Evolutionary conservation across 2,329 filamentous ascomycete species (phyloP).

Genomic region (Fusarium concolor): DNA sequence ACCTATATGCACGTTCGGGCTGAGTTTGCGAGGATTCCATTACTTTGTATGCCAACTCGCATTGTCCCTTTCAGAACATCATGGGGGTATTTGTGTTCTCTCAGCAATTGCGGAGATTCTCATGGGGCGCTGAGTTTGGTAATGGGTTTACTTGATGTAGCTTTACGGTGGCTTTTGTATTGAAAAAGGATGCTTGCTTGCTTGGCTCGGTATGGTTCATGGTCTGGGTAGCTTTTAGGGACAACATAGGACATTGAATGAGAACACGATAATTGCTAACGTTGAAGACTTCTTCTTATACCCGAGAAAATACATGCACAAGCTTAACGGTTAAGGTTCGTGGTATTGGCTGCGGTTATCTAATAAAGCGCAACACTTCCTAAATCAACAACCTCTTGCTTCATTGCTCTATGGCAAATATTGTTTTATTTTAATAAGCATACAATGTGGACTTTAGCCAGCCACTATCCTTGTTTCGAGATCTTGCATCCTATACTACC

Average conservation of each 20-base stretch:
- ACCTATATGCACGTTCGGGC: neutral
- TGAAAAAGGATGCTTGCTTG: constrained; percentile 25
- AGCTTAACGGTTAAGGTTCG: neutral
- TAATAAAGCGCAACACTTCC: too few relatives aligned
- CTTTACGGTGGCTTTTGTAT: constrained; percentile 16
- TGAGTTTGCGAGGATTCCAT: too few relatives aligned
- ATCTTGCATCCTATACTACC: too few relatives aligned
- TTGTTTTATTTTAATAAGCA: too few relatives aligned
- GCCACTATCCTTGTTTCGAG: too few relatives aligned
- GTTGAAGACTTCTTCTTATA: neutral
- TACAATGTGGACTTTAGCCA: too few relatives aligned
- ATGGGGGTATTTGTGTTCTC: neutral
- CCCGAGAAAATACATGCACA: neutral
- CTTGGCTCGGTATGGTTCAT: constrained; percentile 14
- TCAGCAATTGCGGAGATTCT: neutral
- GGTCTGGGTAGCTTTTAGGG: constrained; percentile 22
- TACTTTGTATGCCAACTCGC: too few relatives aligned
- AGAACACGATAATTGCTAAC: constrained; percentile 29
- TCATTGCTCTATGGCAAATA: neutral
- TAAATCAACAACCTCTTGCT: too few relatives aligned
- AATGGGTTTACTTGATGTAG: neutral
- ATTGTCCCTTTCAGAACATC: too few relatives aligned
- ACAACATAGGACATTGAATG: constrained; percentile 25
- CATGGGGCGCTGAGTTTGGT: neutral
- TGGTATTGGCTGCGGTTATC: too few relatives aligned